Conservation (phyloP, 306 rosid genomes). For the Dryas drummondii region DNA sequence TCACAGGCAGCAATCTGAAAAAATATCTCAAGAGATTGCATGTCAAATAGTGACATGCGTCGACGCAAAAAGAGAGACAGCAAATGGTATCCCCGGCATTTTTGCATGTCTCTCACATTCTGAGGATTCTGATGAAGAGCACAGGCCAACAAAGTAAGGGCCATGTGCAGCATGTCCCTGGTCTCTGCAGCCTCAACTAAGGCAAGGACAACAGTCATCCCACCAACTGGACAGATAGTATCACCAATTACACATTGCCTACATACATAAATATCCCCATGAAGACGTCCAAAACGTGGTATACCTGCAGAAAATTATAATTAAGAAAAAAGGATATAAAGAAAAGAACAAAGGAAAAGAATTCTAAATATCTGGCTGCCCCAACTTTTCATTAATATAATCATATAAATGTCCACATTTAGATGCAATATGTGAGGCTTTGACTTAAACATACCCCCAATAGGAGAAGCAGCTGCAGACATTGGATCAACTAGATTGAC, state of each 20-base stretch:
- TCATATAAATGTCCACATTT: neutral
- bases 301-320: conserved; percentile 60
- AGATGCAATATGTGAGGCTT: conserved; percentile 10
- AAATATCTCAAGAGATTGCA: conserved; percentile 95
- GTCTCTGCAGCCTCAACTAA: conserved; percentile 97
- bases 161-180: conserved; percentile 97
- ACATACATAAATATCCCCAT: conserved; percentile 81
- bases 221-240: conserved; percentile 82
- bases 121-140: conserved; percentile 93
- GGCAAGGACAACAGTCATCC: conserved; percentile 84
- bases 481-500: conserved; percentile 96
- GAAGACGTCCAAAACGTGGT: conserved; percentile 98
- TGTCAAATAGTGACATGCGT: conserved; percentile 89
- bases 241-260: conserved; percentile 89
- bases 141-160: conserved; percentile 81
- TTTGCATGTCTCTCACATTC: conserved; percentile 92
- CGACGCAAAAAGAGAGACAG: conserved; percentile 89
- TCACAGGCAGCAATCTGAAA: conserved; percentile 98
- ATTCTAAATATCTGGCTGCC: neutral
- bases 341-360: conserved; percentile 13
- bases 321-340: conserved; percentile 20
- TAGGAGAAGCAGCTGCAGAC: conserved; percentile 99
- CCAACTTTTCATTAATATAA: neutral
- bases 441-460: conserved; percentile 80
- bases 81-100: conserved; percentile 92